Evolutionary conservation across 1,284 basidiomycete species (phyloP).

Genomic region (Trametes polyzona): DNA sequence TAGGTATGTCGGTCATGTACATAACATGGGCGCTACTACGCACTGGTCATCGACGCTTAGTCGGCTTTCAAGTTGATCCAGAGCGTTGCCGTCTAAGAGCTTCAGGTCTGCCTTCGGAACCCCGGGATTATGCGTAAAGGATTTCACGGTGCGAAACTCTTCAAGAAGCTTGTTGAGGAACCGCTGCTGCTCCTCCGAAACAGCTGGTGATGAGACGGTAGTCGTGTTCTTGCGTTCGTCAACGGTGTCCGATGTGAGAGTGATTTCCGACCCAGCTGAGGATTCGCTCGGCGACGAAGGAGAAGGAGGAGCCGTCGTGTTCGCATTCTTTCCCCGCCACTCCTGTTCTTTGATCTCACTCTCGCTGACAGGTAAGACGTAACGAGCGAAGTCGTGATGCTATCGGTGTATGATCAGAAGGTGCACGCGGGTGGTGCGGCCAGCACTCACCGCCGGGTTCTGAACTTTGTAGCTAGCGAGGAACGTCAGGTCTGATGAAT

Average conservation of each 20-base stretch:
- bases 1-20: not conserved
- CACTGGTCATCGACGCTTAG: constrained; percentile 31
- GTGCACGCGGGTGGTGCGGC: too few species aligned
- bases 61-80: constrained; percentile 25
- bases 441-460: constrained; percentile 19
- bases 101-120: constrained; percentile 21
- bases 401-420: not conserved
- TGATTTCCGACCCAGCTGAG: not conserved
- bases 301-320: not conserved
- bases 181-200: not conserved
- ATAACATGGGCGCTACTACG: not conserved
- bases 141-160: constrained; percentile 20
- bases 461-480: constrained; percentile 25
- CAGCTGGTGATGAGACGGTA: not conserved
- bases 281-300: not conserved
- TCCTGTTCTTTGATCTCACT: constrained; percentile 24
- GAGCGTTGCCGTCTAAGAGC: constrained; percentile 22
- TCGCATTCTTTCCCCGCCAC: constrained; percentile 16
- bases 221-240: not conserved
- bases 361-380: constrained; percentile 27
- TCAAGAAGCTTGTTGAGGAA: constrained; percentile 9
- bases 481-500: not conserved
- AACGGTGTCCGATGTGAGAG: not conserved
- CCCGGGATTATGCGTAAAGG: constrained; percentile 24
- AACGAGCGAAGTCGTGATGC: constrained; percentile 29